These are phyloP conservation scores for Diaporthe destruens DNA, from an alignment of 2,329 filamentous ascomycete species.

Conservation along the genomic window DNA sequence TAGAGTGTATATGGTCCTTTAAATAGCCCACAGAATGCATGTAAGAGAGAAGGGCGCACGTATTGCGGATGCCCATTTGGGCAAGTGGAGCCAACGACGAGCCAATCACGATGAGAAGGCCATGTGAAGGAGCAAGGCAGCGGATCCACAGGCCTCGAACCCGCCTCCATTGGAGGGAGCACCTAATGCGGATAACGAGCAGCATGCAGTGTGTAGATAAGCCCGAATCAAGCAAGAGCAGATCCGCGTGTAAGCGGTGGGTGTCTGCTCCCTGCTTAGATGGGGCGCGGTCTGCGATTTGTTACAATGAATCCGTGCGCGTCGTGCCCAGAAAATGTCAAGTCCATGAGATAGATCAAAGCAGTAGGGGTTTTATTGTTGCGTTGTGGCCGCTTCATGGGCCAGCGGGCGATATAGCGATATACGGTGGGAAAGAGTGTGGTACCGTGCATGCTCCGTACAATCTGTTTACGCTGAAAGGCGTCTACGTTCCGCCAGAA, in stretches of 20 bases:
- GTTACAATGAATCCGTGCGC: background rate
- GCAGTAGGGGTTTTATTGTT: conserved; percentile 23
- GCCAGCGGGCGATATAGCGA: conserved; percentile 3
- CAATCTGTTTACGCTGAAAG: conserved; percentile 12
- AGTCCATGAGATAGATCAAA: background rate
- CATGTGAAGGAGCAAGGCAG: background rate
- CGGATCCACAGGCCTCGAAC: background rate
- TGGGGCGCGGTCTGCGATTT: background rate
- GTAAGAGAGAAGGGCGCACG: conserved; percentile 18
- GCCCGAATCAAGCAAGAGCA: background rate
- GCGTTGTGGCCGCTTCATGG: conserved; percentile 22
- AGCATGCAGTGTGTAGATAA: background rate
- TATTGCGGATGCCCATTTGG: background rate
- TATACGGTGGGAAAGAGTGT: conserved; percentile 38
- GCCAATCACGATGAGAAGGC: conserved; percentile 19
- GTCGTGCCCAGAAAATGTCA: background rate
- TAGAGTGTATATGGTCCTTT: background rate
- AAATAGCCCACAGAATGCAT: conserved; percentile 15
- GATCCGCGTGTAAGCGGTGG: background rate
- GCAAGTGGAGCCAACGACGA: too few species aligned
- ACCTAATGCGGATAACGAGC: background rate
- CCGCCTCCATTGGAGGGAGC: background rate
- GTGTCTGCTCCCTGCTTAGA: background rate
- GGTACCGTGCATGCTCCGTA: conserved; percentile 34
- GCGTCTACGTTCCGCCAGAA: background rate